Base-by-base conservation (phyloP, 2,329 filamentous ascomycete species). In the Sarocladium brachiariae region DNA sequence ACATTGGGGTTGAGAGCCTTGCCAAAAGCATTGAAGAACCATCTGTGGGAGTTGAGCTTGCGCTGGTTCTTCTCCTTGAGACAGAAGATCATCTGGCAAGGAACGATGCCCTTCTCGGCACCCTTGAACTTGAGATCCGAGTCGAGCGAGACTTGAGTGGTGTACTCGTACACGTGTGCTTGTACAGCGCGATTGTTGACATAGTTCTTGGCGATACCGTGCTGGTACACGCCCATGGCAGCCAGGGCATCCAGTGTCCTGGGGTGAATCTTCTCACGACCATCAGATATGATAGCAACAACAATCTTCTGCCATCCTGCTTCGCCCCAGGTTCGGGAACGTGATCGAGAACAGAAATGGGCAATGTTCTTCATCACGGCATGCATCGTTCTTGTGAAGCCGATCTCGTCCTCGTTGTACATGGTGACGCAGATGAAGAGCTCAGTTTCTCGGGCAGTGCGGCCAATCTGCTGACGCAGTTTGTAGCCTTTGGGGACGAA, bases 21-120 rank as follows among this genome's bases (percentile, higher is more conserved):
- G 25, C 93, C 95, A 63, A 99, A 96, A 0, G 93, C 93, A 64
- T 99, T 99, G 75, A 99, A 99, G 72, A 96, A 97, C 93, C 93
- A 99, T 52, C 93, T 83, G 68, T 99, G 93, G 1, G 91, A 96
- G 73, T 99, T 99, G 59, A 99, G 80, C 73, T 99, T 99, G 71
- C 96, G 95, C 64, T 87, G 81, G 66, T 99, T 99, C 73, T 93
- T 91, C 67, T 99, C 93, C 71, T 99, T 99, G 55, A 99, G 73
- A 63, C 95, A 99, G 68, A 99, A 99, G 60, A 99, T 92, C 75
- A 99, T 89, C 71, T 99, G 93, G 63, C 90, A 95, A 1, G 93
- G 95, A 11, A 97, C 89, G 57, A 99, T 99, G 27, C 95, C 93
- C 74, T 99, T 99, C 70, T 99, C 95, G 1, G 93, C 93, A 30